These are phyloP conservation scores for Boletus pseudo-olivaceus DNA, from an alignment of 768 basidiomycete species.

Conservation along the genomic window DNA sequence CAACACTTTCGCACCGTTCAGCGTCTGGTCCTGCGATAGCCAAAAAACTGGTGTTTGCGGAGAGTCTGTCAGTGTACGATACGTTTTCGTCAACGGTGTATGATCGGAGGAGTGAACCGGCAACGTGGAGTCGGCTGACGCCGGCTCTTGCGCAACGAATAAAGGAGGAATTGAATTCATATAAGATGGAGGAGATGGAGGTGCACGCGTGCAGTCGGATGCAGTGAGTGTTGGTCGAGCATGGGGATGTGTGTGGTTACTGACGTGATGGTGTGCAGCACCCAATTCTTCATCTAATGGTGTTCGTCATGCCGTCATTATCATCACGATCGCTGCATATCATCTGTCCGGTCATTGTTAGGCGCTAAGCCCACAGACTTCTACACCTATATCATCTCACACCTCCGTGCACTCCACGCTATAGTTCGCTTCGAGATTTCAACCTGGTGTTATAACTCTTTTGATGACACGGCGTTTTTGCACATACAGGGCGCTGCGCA, in stretches of 20 bases:
- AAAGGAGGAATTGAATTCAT: slow-evolving; percentile 97
- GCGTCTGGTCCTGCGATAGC: slow-evolving; percentile 70
- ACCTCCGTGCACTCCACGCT: slow-evolving; percentile 17
- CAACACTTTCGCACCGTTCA: slow-evolving; percentile 66
- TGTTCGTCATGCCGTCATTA: slow-evolving; percentile 20
- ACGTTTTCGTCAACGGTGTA: slow-evolving; percentile 92
- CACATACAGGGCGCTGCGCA: slow-evolving; percentile 29
- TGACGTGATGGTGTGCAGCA: slow-evolving; percentile 43
- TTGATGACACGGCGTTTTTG: slow-evolving; percentile 21
- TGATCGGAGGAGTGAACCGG: slow-evolving; percentile 92
- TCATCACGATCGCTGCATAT: slow-evolving; percentile 25
- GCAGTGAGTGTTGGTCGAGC: slow-evolving; percentile 55
- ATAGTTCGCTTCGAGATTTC: slow-evolving; percentile 15
- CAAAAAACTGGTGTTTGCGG: slow-evolving; percentile 85
- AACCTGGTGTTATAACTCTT: slow-evolving; percentile 25
- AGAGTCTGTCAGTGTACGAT: slow-evolving; percentile 90
- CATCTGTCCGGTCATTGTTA: slow-evolving; percentile 25
- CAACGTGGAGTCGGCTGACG: slow-evolving; percentile 95
- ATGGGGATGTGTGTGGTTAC: background rate
- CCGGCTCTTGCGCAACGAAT: slow-evolving; percentile 93
- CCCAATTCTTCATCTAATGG: slow-evolving; percentile 82
- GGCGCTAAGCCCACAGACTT: slow-evolving; percentile 31
- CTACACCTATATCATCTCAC: slow-evolving; percentile 20
- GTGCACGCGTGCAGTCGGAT: slow-evolving; percentile 91
- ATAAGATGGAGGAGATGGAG: slow-evolving; percentile 99